phyloP scores from a whole-genome alignment of 2,329 filamentous ascomycete genomes.

The Xylariaceae sp. region DNA sequence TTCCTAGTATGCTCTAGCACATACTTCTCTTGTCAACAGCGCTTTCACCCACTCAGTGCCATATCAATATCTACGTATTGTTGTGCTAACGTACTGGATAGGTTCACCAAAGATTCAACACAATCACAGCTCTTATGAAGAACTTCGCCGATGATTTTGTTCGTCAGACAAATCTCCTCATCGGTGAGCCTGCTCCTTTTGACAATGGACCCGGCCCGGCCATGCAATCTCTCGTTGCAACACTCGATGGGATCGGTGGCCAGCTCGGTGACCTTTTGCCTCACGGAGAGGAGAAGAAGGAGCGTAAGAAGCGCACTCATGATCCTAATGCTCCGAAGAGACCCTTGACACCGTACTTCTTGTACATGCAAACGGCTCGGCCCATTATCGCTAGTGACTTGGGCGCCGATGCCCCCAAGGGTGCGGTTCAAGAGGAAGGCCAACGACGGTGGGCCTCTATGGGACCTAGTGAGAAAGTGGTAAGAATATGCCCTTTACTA shows the following conservation, averaged over 20 bases:
- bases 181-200: constrained; percentile 65
- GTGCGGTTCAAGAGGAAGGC: constrained; percentile 86
- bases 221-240: constrained; percentile 50
- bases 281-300: constrained; percentile 74
- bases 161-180: constrained; percentile 83
- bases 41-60: not conserved
- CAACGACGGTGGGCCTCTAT: constrained; percentile 85
- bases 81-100: constrained; percentile 42
- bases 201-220: constrained; percentile 51
- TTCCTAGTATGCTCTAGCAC: too few relatives aligned
- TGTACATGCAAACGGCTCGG: constrained; percentile 90
- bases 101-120: constrained; percentile 79
- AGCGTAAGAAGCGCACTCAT: constrained; percentile 84
- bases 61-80: not conserved
- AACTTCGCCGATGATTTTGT: constrained; percentile 84
- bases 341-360: constrained; percentile 91
- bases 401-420: constrained; percentile 76
- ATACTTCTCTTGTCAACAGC: not conserved
- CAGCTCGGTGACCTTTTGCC: constrained; percentile 54
- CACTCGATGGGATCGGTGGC: constrained; percentile 58
- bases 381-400: constrained; percentile 81
- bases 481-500: constrained; percentile 47
- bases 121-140: constrained; percentile 79
- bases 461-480: constrained; percentile 70
- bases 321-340: constrained; percentile 96